Evolutionary conservation across 768 basidiomycete species (phyloP), one percentile per base, ranked within the genome.

Genomic region (Lentinula sp.): DNA sequence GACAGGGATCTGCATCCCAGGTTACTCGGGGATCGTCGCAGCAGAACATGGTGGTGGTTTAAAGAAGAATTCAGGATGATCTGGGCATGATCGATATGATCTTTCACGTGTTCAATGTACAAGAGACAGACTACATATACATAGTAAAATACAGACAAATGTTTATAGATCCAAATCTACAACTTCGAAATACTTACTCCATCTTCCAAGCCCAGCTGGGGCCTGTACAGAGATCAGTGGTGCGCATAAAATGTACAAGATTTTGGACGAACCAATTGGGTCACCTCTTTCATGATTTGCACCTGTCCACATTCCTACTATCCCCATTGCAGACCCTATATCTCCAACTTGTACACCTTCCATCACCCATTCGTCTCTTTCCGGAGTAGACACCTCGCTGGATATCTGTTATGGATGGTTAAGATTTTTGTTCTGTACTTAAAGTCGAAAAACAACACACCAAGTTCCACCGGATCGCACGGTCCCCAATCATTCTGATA

Each of bases 291-390:
- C 57, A 49, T 59, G 57, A 10, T 45, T 32, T 9, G 57, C 57
- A 37, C 57, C 57, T 35, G 57, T 59, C 57, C 57, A 59, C 45
- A 79, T 65, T 7, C 84, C 85, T 1, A 86, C 71, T 2, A 83
- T 68, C 8, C 85, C 85, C 20, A 76, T 66, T 0, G 77, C 78
- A n/a, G 81, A 81, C 6, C 82, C 82, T 15, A 81, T 70, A 2
- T 78, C 78, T 12, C 85, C 85, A 10, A 85, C 68, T 62, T 86
- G 85, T 0, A 86, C 71, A n/a, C 77, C 81, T 62, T 86, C 84
- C 12, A 76, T 79, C 1, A 73, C 70, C 85, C 84, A 86, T 62
- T 83, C 62, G 18, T 68, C 66, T 16, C 76, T 69, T 10, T 72
- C 72, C 0, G 70, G 57, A 36, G 57, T 33, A 18, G 57, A 59